These are phyloP conservation scores for Cryptomeria japonica DNA, from an alignment of 75 land plant species.

Conservation along the genomic window DNA sequence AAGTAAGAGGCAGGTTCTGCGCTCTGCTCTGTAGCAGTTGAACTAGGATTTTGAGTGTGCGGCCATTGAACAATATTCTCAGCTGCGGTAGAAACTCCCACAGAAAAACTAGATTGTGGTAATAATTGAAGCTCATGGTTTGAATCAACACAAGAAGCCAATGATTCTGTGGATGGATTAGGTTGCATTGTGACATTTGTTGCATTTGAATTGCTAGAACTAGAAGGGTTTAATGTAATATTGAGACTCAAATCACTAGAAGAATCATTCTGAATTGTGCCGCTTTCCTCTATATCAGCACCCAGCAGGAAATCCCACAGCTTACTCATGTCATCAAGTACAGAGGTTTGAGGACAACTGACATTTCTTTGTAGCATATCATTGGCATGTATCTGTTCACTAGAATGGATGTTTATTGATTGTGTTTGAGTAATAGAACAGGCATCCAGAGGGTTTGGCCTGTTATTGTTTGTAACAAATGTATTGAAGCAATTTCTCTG, in stretches of 20 bases:
- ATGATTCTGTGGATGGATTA: background rate
- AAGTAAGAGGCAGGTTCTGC: background rate
- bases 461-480: background rate
- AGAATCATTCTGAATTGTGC: slow-evolving; percentile 1
- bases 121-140: background rate
- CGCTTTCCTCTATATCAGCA: background rate
- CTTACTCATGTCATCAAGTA: background rate
- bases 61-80: slow-evolving; percentile 4
- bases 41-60: background rate
- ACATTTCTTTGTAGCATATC: background rate
- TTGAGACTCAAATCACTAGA: slow-evolving; percentile 2
- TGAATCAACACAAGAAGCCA: background rate
- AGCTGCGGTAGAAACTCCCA: background rate
- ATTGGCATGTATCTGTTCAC: background rate
- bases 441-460: background rate
- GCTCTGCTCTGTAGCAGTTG: background rate
- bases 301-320: slow-evolving; percentile 8
- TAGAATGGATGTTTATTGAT: background rate
- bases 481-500: background rate
- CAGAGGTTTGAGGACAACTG: background rate
- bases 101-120: background rate
- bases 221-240: background rate
- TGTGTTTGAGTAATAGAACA: background rate
- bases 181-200: background rate
- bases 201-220: background rate